Base-by-base conservation (phyloP, 2,329 filamentous ascomycete species). In the Fusarium sp. region DNA sequence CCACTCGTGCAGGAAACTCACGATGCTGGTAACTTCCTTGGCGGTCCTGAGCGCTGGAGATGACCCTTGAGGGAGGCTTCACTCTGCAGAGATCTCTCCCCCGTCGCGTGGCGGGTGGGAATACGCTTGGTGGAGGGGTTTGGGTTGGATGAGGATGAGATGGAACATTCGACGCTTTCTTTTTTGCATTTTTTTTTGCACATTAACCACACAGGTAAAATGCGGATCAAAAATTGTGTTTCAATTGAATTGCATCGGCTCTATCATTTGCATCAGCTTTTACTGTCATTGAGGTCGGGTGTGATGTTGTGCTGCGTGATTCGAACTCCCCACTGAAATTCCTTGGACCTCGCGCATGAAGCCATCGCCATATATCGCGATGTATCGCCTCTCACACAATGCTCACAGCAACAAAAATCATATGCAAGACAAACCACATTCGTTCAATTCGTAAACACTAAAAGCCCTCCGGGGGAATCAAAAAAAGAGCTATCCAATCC, bases 71-170 rank as follows among this genome's bases (percentile, higher is more conserved):
- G 91, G 88, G 90, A 92, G 91, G 91, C 67, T 84, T 92, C 89
- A 92, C 91, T 91, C 89, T 91, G 90, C 91, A 92, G 89, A 92
- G 90, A 83, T 82, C 86, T 91, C 87, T 90, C 89, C 90, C 89
- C 90, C 91, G 89, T 91, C 88, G 87, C 87, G 87, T 92, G 90
- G 91, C 91, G 90, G 85, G 86, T 84, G 90, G 91, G 91, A 92
- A 88, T 83, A 92, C 91, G 89, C 87, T 87, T 85, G 87, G 86
- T 72, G 72, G 71, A 81, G 86, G 88, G 88, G 89, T 84, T 88
- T 91, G 90, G 87, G 86, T 84, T 86, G 84, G 84, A 79, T 68
- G 67, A 81, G 81, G 81, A 83, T 83, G 86, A 86, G 88, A 89
- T 89, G 86, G 89, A 86, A 84, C 85, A 81, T 85, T 83, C 87